Conservation (phyloP, 2,329 filamentous ascomycete genomes). For the Fusarium annulatum region DNA sequence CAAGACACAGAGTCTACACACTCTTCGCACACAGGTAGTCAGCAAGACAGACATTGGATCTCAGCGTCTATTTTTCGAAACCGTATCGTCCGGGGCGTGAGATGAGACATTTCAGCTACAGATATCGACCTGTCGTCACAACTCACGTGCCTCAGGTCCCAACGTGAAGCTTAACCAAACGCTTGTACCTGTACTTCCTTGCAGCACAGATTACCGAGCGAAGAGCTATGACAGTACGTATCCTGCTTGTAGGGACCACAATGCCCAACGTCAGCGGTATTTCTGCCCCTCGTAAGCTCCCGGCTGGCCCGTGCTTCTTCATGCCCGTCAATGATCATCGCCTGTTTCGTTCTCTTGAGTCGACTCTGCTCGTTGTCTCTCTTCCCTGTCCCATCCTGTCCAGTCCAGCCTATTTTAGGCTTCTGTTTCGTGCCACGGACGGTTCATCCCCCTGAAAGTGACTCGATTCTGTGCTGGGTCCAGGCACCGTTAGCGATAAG, state of each 20-base stretch:
- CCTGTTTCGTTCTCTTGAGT: conserved; percentile 20
- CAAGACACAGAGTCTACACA: neutral
- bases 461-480: conserved; percentile 30
- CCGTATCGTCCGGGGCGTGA: conserved; percentile 17
- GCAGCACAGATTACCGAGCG: conserved; percentile 9
- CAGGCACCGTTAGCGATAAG: conserved; percentile 28
- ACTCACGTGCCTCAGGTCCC: conserved; percentile 31
- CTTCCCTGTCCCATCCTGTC: neutral
- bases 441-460: conserved; percentile 32
- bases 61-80: conserved; percentile 3
- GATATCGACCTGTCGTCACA: conserved; percentile 12
- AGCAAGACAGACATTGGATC: neutral
- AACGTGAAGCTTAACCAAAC: neutral
- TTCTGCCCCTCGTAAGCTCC: conserved; percentile 38
- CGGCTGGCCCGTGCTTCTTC: conserved; percentile 38
- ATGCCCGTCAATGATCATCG: conserved; percentile 27
- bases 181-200: conserved; percentile 26
- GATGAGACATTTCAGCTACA: conserved; percentile 25
- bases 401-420: neutral
- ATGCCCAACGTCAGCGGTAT: conserved; percentile 39
- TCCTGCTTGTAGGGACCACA: neutral
- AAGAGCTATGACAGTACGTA: conserved; percentile 25
- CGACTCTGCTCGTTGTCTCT: conserved; percentile 3
- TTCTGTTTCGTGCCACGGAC: conserved; percentile 24
- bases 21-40: conserved; percentile 1